These are phyloP conservation scores for Xylaria digitata DNA, from an alignment of 2,329 filamentous ascomycete genomes.

Conservation along the genomic window DNA sequence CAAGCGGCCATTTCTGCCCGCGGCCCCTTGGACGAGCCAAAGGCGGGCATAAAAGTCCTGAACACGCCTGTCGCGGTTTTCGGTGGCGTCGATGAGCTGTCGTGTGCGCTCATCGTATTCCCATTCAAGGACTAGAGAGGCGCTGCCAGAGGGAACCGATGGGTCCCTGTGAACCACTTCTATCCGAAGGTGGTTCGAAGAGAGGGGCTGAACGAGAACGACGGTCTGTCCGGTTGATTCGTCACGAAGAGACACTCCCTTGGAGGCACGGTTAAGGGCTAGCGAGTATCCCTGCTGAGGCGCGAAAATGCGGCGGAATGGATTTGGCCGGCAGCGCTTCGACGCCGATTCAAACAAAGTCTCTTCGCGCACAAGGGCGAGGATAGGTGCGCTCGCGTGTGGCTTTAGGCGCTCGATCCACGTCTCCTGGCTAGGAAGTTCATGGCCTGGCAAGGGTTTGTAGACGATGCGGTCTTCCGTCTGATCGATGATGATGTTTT, in stretches of 20 bases:
- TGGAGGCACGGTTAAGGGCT: slow-evolving; percentile 4
- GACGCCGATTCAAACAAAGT: slow-evolving; percentile 27
- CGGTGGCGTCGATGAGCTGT: slow-evolving; percentile 29
- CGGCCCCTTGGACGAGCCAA: slow-evolving; percentile 22
- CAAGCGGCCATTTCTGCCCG: slow-evolving; percentile 14
- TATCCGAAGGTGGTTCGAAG: slow-evolving; percentile 20
- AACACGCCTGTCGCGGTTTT: slow-evolving; percentile 22
- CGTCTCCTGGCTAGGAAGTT: slow-evolving; percentile 18
- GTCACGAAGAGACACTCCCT: slow-evolving; percentile 15
- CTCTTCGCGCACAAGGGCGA: slow-evolving; percentile 27
- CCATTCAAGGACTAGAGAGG: slow-evolving; percentile 34
- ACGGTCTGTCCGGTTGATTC: slow-evolving; percentile 18
- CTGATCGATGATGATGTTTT: slow-evolving; percentile 23
- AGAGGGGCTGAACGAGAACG: slow-evolving; percentile 4
- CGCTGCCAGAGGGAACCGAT: slow-evolving; percentile 17
- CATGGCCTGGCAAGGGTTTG: slow-evolving; percentile 18
- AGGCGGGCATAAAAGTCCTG: slow-evolving; percentile 35
- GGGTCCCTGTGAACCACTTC: slow-evolving; percentile 27
- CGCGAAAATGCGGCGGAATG: slow-evolving; percentile 25
- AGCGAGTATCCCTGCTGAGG: slow-evolving; percentile 27
- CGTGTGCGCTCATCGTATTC: slow-evolving; percentile 25
- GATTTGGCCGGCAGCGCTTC: slow-evolving; percentile 29
- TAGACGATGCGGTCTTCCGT: slow-evolving; percentile 14
- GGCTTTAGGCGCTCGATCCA: slow-evolving; percentile 26
- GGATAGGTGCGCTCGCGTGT: slow-evolving; percentile 11